These are phyloP conservation scores for Ambrosia trifida DNA, from an alignment of 129 eudicot species.

Conservation along the genomic window DNA sequence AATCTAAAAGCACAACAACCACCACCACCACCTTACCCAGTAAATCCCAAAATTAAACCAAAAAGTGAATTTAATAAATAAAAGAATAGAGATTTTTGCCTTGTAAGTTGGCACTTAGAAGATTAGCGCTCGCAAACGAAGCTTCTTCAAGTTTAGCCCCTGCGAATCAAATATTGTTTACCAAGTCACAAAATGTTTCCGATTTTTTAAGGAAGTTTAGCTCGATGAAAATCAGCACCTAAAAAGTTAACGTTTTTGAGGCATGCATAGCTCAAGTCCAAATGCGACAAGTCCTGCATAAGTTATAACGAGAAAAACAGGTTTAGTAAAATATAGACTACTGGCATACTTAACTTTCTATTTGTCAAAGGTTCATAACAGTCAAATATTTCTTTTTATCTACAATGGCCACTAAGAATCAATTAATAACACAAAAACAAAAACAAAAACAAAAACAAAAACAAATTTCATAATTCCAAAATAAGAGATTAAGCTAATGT, in stretches of 20 bases:
- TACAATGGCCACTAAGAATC: slow-evolving; percentile 45
- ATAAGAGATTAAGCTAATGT: too few species aligned
- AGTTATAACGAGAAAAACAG: slow-evolving; percentile 5
- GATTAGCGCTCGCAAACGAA: slow-evolving; percentile 83
- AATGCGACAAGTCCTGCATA: slow-evolving; percentile 82
- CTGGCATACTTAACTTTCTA: too few species aligned
- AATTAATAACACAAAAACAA: too few species aligned
- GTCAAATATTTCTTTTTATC: too few species aligned
- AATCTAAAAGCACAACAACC: too few species aligned
- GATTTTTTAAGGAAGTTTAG: slow-evolving; percentile 94
- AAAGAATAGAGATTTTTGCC: too few species aligned
- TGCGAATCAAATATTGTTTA: slow-evolving; percentile 85
- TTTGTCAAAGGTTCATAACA: too few species aligned
- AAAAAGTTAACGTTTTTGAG: slow-evolving; percentile 83
- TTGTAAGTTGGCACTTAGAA: slow-evolving; percentile 63
- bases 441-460: too few species aligned
- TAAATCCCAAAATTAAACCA: too few species aligned
- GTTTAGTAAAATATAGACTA: slow-evolving; percentile 46
- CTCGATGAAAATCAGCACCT: slow-evolving; percentile 92
- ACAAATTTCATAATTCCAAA: too few species aligned
- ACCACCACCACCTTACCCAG: too few species aligned
- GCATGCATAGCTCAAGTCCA: slow-evolving; percentile 91
- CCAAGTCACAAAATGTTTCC: slow-evolving; percentile 45
- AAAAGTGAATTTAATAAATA: too few species aligned
- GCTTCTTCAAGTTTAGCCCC: slow-evolving; percentile 97